Evolutionary conservation across 441 rosid genomes (phyloP), one percentile per base, ranked within the genome.

Genomic region (Pelargonium fulgidum): DNA sequence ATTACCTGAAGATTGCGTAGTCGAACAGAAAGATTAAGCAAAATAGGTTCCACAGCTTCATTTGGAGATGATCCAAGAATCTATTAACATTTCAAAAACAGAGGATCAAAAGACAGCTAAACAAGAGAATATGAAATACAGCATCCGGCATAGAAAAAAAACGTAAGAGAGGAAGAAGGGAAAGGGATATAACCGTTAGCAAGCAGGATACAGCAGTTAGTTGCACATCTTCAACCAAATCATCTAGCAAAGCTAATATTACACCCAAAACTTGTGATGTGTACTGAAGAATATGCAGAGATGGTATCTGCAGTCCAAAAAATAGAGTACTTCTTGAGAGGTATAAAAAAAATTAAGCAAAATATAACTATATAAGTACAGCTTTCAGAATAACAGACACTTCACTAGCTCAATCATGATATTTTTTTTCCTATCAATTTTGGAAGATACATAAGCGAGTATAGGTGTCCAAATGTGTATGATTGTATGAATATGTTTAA

Each of bases 191-290:
- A 79, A 92, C 99, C 94, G 73, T 85, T 75, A 89, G 70, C 76
- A 92, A 82, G 81, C 99, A 92, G 80, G 98, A 87, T 65, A 94
- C 98, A 56, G 99, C 91, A 78, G 98, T 92, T 70, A 90, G 78
- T 75, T 94, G 99, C 79, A 94, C 99, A 7, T 96, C 86, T 78
- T 90, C 97, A 67, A 90, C 94, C 59, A 82, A 76, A 81, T 94
- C 99, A 80, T 94, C 99, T 62, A 94, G 96, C 81, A 92, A 80
- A 12, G 94, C 97, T 73, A 94, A 78, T 78, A 92, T 92, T 70
- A 94, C 93, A 77, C 96, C 86, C 70, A 92, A 80, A 79, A 92
- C 90, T 85, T 92, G 94, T 70, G 85, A 85, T 75, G 93, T 81
- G 81, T 94, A 88, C 75, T 85, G 93, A 79, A 68, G 72, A 75